Evolutionary conservation across 2,329 filamentous ascomycete species (phyloP), one percentile per base, ranked within the genome.

Genomic region (Chaetomiaceae sp.): DNA sequence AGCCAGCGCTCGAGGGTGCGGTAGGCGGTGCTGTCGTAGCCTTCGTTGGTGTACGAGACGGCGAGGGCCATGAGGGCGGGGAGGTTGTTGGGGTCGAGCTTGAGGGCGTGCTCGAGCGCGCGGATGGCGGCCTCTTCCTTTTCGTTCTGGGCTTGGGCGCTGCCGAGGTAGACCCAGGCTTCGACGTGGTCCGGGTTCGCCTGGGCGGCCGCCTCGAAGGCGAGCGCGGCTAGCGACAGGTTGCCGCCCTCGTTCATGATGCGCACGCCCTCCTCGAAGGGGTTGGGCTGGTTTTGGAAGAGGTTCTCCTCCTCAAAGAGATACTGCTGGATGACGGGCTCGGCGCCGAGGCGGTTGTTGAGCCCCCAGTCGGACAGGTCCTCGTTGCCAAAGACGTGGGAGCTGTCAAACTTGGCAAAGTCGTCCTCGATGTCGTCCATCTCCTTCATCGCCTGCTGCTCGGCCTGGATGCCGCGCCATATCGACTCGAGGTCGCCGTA

Each of bases 31-130:
- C 87, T 92, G 70, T 99, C 93, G 71, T 97, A 99, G 56, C 92
- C 93, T 72, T 99, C 93, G 71, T 99, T 99, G 42, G 93, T 99
- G 70, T 99, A 99, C 5, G 89, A 95, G 17, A 99, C 92, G 13
- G 92, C 90, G 46, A 99, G 75, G 1, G 89, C 91, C 92, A 99
- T 97, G 40, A 99, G 78, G 0, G 91, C 92, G 53, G 88, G 82
- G 17, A 95, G 78, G 65, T 96, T 96, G 62, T 83, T 85, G 0
- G 90, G 85, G 62, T 97, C 91, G 23, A 93, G 76, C 68, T 91
- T 92, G 57, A 96, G 73, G 1, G 92, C 90, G 66, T 93, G 87
- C 69, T 97, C 92, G 54, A 97, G 76, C 3, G 93, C 93, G 30
- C 93, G 85, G 58, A 99, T 96, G 2, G 93, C 93, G 0, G 93